A percentile compares a stretch with the other conserved stretches of the same genome.
These are phyloP conservation scores for Colletotrichum sojae DNA, from an alignment of 2,329 filamentous ascomycete genomes.

Conservation along the genomic window DNA sequence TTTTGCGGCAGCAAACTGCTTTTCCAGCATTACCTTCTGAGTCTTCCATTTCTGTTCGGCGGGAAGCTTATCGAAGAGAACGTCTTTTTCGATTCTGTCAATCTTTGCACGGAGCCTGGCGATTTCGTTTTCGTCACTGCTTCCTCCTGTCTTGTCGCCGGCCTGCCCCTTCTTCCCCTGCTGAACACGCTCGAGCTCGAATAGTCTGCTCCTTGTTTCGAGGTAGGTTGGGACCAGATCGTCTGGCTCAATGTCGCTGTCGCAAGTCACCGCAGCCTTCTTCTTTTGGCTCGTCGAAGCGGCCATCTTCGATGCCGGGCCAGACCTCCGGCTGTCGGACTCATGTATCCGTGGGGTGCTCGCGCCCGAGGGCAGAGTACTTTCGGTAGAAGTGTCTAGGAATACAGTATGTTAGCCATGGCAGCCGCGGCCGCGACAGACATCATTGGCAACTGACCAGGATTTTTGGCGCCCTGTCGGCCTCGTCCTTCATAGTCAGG, in stretches of 20 bases:
- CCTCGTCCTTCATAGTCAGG: slow-evolving; percentile 76
- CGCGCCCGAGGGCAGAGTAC: slow-evolving; percentile 63
- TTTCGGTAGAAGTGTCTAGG: slow-evolving; percentile 65
- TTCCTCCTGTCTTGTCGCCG: slow-evolving; percentile 50
- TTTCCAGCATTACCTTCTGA: slow-evolving; percentile 72
- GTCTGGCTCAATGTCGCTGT: slow-evolving; percentile 82
- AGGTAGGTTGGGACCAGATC: slow-evolving; percentile 83
- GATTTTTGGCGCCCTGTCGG: slow-evolving; percentile 53
- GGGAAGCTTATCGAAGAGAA: slow-evolving; percentile 78
- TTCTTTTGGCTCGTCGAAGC: slow-evolving; percentile 50
- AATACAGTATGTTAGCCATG: background rate
- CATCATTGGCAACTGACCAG: slow-evolving; percentile 31
- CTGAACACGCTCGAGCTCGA: slow-evolving; percentile 67
- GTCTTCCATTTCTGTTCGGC: slow-evolving; percentile 77
- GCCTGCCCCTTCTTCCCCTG: slow-evolving; percentile 60
- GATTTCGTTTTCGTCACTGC: slow-evolving; percentile 67
- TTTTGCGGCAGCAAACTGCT: slow-evolving; percentile 68
- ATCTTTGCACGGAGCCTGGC: slow-evolving; percentile 81
- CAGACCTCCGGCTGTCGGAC: slow-evolving; percentile 39
- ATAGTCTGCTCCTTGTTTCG: slow-evolving; percentile 78
- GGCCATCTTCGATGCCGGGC: slow-evolving; percentile 39
- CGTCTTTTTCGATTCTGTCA: slow-evolving; percentile 81
- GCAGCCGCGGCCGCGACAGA: background rate
- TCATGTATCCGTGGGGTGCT: slow-evolving; percentile 63
- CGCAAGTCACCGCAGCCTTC: slow-evolving; percentile 65